Evolutionary conservation across 345 rosid genomes (phyloP), one percentile per base, ranked within the genome.

Genomic region (Citrus hindsii): DNA sequence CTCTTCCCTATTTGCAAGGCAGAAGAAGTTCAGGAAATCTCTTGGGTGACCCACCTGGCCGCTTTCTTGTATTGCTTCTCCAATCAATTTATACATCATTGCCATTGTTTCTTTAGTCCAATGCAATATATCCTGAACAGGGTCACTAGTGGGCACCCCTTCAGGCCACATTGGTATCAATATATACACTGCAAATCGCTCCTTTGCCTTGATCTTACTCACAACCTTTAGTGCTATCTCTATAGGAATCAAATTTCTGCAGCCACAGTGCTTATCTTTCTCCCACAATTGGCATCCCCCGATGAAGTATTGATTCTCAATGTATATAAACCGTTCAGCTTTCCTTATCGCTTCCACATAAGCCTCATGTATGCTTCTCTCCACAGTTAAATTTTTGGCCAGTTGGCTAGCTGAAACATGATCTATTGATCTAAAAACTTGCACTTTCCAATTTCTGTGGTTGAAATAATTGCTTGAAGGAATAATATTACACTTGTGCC

Each of bases 91-190:
- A 70, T 93, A 92, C 94, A 95, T 95, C 98, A 91, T 93, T 2
- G 85, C 58, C 92, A 90, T 91, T 5, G 97, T 95, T 76, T 90
- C 90, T 77, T 97, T 85, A 1, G 93, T 95, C 97, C 98, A 93
- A n/a, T 93, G 94, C 85, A 95, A 81, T 74, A 95, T 95, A 68
- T 93, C 99, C 75, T 88, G 90, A 21, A 93, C 98, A 1, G 94
- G 77, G 38, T 93, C 94, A 65, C 98, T 92, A 37, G 89, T 96
- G 0, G 98, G 93, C 35, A 84, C 83, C 27, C 97, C 98, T 85
- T 93, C 99, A 5, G 99, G 97, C 97, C 99, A 95, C 99, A 95
- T 93, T 16, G 99, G 97, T 64, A 95, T 90, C 86, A 93, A 63
- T 37, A 95, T 85, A 73, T 95, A 95, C 56, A 85, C 93, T 0